Evolutionary conservation across 73 alveolate genomes (phyloP).

Genomic region (Paramecium sexaurelia): DNA sequence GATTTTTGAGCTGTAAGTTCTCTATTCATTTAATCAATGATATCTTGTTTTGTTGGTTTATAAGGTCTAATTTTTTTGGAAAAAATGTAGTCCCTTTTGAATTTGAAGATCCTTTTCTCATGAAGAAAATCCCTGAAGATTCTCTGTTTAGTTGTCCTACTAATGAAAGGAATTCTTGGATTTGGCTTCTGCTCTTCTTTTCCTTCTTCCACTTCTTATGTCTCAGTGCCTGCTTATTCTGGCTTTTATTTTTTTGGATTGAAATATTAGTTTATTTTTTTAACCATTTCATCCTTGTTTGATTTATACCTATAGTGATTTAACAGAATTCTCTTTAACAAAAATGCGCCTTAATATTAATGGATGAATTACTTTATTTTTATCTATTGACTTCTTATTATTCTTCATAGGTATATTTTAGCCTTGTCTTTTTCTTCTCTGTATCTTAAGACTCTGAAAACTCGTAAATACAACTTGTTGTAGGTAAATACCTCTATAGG

Average conservation of each 20-base stretch:
- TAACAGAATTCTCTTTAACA: background rate
- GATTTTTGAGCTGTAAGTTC: background rate
- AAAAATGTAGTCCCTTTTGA: background rate
- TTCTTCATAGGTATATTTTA: background rate
- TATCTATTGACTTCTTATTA: background rate
- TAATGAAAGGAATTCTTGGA: background rate
- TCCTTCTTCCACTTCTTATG: background rate
- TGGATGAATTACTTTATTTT: background rate
- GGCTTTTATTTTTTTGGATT: background rate
- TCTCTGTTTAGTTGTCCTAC: background rate
- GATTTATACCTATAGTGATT: background rate
- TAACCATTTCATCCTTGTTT: background rate
- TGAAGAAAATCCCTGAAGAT: background rate
- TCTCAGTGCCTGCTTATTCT: background rate
- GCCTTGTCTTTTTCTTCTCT: background rate
- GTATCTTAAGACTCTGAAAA: background rate
- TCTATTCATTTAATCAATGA: background rate
- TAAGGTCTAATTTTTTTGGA: background rate
- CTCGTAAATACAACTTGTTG: background rate
- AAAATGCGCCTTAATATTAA: background rate
- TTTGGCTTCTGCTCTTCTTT: background rate
- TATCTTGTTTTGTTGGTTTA: background rate
- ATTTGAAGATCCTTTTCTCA: background rate
- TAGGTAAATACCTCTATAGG: background rate
- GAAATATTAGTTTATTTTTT: background rate